phyloP scores from a whole-genome alignment of 371 early-diverging fungal species.

The Rhizopus delemar region DNA sequence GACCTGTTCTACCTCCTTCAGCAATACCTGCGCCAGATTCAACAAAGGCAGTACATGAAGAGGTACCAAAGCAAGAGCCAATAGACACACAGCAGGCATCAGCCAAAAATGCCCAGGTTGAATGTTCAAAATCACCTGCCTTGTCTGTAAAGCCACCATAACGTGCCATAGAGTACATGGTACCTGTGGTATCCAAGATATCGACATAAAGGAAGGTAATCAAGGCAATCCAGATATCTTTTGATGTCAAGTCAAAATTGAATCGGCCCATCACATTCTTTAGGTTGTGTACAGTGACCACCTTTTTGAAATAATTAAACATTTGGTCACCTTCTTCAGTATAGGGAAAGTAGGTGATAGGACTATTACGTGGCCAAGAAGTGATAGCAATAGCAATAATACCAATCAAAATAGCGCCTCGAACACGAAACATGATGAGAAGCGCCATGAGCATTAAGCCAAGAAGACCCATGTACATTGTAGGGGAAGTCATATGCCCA shows the following conservation, averaged over 20 bases:
- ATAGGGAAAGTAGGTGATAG: slow-evolving; percentile 75
- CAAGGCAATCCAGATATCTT: slow-evolving; percentile 77
- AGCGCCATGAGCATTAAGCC: slow-evolving; percentile 72
- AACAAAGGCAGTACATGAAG: slow-evolving; percentile 77
- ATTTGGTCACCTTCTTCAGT: slow-evolving; percentile 61
- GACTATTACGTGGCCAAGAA: slow-evolving; percentile 66
- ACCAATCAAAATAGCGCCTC: slow-evolving; percentile 74
- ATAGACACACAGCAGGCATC: slow-evolving; percentile 69
- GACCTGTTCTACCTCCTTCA: slow-evolving; percentile 79
- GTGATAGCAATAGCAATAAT: slow-evolving; percentile 71
- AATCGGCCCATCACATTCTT: slow-evolving; percentile 59
- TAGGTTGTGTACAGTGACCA: slow-evolving; percentile 68
- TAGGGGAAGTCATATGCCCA: slow-evolving; percentile 67
- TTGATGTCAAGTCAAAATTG: slow-evolving; percentile 61
- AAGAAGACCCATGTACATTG: slow-evolving; percentile 74
- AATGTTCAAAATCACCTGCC: slow-evolving; percentile 77
- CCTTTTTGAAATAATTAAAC: slow-evolving; percentile 73
- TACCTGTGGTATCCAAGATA: slow-evolving; percentile 79
- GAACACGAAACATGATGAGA: slow-evolving; percentile 64
- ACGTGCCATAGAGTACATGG: slow-evolving; percentile 78
- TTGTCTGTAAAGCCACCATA: slow-evolving; percentile 79
- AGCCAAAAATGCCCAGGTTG: slow-evolving; percentile 68
- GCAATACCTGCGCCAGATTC: slow-evolving; percentile 82
- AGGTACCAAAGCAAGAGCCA: slow-evolving; percentile 72
- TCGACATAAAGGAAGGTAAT: slow-evolving; percentile 83